phyloP scores from a whole-genome alignment of 2,329 filamentous ascomycete genomes.

The Trichoderma sp. region DNA sequence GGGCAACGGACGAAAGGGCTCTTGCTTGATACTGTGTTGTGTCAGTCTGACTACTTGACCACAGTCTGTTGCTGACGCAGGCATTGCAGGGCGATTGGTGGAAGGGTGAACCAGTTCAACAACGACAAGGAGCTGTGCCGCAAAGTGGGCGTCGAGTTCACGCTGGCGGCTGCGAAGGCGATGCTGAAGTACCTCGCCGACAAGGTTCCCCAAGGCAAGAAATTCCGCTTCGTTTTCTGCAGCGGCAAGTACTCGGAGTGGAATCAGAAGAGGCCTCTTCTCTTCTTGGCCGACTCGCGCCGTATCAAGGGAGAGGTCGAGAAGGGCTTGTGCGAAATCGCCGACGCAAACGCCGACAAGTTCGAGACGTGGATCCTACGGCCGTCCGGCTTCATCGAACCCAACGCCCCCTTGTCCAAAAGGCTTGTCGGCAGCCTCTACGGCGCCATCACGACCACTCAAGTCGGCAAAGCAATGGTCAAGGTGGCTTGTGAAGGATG shows the following conservation, averaged over 20 bases:
- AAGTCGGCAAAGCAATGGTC: conserved; percentile 44
- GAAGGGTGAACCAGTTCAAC: conserved; percentile 50
- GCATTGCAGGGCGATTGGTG: conserved; percentile 45
- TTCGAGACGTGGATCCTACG: conserved; percentile 45
- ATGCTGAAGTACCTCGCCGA: conserved; percentile 46
- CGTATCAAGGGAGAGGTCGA: conserved; percentile 46
- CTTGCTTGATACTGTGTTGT: not conserved
- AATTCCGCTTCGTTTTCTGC: conserved; percentile 50
- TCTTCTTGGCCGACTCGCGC: conserved; percentile 44
- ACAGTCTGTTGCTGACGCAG: not conserved
- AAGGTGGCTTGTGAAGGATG: conserved; percentile 43
- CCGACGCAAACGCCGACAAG: conserved; percentile 38
- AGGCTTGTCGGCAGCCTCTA: conserved; percentile 37
- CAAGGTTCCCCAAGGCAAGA: conserved; percentile 37
- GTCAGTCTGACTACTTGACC: not conserved
- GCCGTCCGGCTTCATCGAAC: conserved; percentile 40
- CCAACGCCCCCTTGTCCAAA: conserved; percentile 34
- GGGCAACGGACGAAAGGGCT: not conserved
- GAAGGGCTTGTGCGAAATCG: conserved; percentile 44
- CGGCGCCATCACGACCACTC: conserved; percentile 40
- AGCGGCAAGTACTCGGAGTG: conserved; percentile 43
- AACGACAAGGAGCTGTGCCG: conserved; percentile 47
- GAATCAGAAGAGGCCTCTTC: conserved; percentile 41
- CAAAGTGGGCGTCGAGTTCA: conserved; percentile 62
- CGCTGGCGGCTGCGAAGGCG: conserved; percentile 61